phyloP scores from a whole-genome alignment of 176 grass and related monocot species.

The Carex myosuroides region DNA sequence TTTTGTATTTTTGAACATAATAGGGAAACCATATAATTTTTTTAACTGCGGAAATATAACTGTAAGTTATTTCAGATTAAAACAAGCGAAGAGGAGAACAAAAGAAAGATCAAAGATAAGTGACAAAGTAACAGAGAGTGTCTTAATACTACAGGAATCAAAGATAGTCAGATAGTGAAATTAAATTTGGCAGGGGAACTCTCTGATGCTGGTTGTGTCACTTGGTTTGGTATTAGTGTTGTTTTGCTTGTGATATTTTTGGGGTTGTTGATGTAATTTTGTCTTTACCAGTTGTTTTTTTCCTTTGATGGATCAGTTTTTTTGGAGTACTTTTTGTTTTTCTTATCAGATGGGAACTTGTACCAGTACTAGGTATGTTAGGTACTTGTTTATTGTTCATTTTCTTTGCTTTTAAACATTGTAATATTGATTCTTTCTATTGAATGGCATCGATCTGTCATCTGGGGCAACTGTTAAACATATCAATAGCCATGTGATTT shows the following conservation, averaged over 20 bases:
- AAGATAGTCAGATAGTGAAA: not conserved
- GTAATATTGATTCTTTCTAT: not conserved
- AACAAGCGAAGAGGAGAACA: not conserved
- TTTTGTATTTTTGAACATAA: not conserved
- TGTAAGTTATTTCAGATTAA: not conserved
- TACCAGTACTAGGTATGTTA: not conserved
- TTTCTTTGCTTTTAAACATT: not conserved
- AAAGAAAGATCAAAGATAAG: not conserved
- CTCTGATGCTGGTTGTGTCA: not conserved
- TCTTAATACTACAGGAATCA: not conserved
- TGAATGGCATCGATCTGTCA: not conserved
- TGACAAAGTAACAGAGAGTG: not conserved
- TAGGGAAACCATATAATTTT: not conserved
- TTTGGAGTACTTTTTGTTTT: not conserved
- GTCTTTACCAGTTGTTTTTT: not conserved
- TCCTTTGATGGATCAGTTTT: not conserved
- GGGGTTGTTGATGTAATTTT: not conserved
- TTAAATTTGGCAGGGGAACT: not conserved
- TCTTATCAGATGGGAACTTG: not conserved
- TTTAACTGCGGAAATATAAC: not conserved
- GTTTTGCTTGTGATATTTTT: not conserved
- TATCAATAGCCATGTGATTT: not conserved
- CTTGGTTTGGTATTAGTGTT: not conserved
- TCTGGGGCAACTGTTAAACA: not conserved
- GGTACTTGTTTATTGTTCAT: not conserved